Conservation (phyloP, 2,329 filamentous ascomycete genomes). For the Fusarium sp. region DNA sequence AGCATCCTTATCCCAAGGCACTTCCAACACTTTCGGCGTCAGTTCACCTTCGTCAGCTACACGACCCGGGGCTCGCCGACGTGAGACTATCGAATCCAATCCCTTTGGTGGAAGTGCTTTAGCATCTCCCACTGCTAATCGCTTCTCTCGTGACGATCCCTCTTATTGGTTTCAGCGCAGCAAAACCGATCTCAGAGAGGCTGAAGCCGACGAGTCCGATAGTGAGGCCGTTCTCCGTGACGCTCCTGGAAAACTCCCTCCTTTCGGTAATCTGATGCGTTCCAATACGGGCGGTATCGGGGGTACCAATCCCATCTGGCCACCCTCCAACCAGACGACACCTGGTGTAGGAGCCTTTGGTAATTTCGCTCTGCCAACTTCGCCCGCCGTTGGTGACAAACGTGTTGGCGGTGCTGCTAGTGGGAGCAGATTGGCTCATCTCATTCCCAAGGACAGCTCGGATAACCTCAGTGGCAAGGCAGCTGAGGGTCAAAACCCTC, state of each 20-base stretch:
- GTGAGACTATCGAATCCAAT: conserved; percentile 80
- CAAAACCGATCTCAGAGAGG: conserved; percentile 62
- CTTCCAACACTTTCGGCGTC: conserved; percentile 71
- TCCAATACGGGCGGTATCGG: conserved; percentile 62
- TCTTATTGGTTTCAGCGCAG: conserved; percentile 67
- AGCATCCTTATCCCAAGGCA: conserved; percentile 79
- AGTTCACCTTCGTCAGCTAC: conserved; percentile 76
- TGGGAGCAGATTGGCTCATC: conserved; percentile 85
- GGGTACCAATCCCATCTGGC: conserved; percentile 56
- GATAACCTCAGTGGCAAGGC: conserved; percentile 68
- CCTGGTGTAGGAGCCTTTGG: conserved; percentile 85
- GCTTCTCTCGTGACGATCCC: conserved; percentile 70
- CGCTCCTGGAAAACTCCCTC: conserved; percentile 44
- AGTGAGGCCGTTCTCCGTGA: conserved; percentile 45
- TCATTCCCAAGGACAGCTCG: conserved; percentile 80
- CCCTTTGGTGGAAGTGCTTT: conserved; percentile 63
- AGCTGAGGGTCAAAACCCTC: conserved; percentile 57
- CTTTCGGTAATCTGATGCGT: conserved; percentile 61
- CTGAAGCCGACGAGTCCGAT: conserved; percentile 63
- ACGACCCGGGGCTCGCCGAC: conserved; percentile 79
- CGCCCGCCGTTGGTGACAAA: conserved; percentile 73
- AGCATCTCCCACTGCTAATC: conserved; percentile 68
- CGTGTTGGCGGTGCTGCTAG: conserved; percentile 74
- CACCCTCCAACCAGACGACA: conserved; percentile 63
- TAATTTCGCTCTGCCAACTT: conserved; percentile 76